A percentile compares a stretch with the other conserved stretches of the same genome.
phyloP scores from a whole-genome alignment of 1,284 basidiomycete genomes.

The Microbotryum scabiosae region DNA sequence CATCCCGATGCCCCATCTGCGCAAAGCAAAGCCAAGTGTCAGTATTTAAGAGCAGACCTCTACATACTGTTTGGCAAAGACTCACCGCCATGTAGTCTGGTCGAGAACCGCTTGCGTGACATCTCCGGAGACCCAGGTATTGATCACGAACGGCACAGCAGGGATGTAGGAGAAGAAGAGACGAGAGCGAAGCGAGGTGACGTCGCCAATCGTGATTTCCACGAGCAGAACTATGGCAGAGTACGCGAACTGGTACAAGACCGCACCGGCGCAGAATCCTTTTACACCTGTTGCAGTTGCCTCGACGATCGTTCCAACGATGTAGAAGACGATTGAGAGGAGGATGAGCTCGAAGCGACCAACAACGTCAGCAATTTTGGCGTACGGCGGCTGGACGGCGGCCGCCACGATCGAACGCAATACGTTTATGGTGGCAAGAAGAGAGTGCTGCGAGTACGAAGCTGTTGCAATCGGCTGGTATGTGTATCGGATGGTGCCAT shows the following conservation, averaged over 20 bases:
- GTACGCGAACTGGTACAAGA: conserved; percentile 32
- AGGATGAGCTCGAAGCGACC: conserved; percentile 41
- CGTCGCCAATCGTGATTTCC: conserved; percentile 44
- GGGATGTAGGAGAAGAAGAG: conserved; percentile 44
- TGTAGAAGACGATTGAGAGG: conserved; percentile 40
- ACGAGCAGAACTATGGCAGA: conserved; percentile 38
- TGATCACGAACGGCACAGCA: conserved; percentile 43
- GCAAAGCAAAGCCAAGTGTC: background rate
- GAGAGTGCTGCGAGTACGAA: conserved; percentile 33
- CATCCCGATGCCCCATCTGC: conserved; percentile 31
- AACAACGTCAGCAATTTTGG: conserved; percentile 41
- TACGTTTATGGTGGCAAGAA: conserved; percentile 38
- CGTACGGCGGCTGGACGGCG: conserved; percentile 35
- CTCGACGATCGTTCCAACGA: conserved; percentile 41
- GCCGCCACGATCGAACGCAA: conserved; percentile 32
- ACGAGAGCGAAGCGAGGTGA: conserved; percentile 41
- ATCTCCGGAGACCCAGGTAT: conserved; percentile 42
- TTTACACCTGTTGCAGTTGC: conserved; percentile 37
- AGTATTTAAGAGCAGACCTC: background rate
- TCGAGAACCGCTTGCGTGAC: conserved; percentile 37
- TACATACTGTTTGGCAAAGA: conserved; percentile 34
- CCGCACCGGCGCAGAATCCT: conserved; percentile 39
- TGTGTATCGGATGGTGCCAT: conserved; percentile 38
- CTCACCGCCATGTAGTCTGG: conserved; percentile 42
- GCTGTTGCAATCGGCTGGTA: conserved; percentile 24